phyloP scores from a whole-genome alignment of 2,329 filamentous ascomycete species.

The Tolypocladium cylindrosporum region DNA sequence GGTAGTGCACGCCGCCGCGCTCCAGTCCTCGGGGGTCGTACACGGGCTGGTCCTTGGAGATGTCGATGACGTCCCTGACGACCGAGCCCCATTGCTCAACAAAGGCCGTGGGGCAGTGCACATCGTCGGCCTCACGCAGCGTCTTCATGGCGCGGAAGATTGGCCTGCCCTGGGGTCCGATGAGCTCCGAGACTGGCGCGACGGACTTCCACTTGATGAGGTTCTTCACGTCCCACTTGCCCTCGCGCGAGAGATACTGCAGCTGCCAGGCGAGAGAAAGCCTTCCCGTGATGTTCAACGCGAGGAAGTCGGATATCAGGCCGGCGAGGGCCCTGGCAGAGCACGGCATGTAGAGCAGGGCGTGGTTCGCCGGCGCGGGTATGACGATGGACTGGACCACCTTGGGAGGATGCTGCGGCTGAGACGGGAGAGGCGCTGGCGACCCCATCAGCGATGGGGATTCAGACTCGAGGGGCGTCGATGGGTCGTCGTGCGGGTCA shows the following conservation, averaged over 20 bases:
- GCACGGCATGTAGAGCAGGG: constrained; percentile 69
- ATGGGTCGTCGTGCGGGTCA: constrained; percentile 32
- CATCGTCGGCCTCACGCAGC: constrained; percentile 75
- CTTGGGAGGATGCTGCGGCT: constrained; percentile 37
- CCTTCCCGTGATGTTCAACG: constrained; percentile 62
- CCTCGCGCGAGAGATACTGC: constrained; percentile 75
- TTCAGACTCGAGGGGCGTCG: constrained; percentile 32
- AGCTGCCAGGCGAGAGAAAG: constrained; percentile 85
- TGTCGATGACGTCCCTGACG: constrained; percentile 76
- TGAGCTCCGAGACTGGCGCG: constrained; percentile 64
- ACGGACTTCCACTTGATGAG: constrained; percentile 83
- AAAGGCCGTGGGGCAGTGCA: constrained; percentile 68
- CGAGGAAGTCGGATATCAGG: constrained; percentile 73
- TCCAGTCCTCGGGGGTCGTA: constrained; percentile 71
- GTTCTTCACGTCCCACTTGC: constrained; percentile 98
- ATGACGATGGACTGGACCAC: constrained; percentile 61
- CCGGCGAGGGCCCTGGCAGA: constrained; percentile 70
- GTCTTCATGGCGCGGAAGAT: constrained; percentile 90
- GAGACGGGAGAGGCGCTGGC: constrained; percentile 30
- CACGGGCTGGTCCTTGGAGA: constrained; percentile 81
- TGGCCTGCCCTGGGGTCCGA: constrained; percentile 41
- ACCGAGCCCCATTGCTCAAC: constrained; percentile 54
- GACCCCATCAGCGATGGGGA: not conserved
- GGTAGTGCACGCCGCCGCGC: constrained; percentile 56
- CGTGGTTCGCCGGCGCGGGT: constrained; percentile 70